Conservation (phyloP, 2,329 filamentous ascomycete genomes). For the Cladophialophora chaetospira region DNA sequence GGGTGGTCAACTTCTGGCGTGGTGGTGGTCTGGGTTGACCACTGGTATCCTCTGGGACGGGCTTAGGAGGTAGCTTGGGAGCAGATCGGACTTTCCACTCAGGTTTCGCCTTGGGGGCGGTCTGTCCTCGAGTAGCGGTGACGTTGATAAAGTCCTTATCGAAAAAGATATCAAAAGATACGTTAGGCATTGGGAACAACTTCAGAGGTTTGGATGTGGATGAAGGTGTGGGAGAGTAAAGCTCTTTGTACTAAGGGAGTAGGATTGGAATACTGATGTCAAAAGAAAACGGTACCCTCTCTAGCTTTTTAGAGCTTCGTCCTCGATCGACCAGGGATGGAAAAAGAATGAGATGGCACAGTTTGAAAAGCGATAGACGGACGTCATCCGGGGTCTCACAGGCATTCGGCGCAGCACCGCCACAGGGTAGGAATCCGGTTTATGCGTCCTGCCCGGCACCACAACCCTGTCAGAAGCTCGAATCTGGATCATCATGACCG, state of each 20-base stretch:
- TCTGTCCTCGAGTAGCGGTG: constrained; percentile 34
- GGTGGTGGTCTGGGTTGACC: constrained; percentile 24
- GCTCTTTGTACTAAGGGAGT: not conserved
- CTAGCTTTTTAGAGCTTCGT: not conserved
- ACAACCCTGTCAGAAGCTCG: constrained; percentile 3
- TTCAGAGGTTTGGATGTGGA: not conserved
- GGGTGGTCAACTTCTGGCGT: constrained; percentile 30
- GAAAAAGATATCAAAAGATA: constrained; percentile 36
- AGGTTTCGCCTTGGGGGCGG: constrained; percentile 35
- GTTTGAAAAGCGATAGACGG: not conserved
- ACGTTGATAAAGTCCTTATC: constrained; percentile 37
- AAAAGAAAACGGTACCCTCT: constrained; percentile 2
- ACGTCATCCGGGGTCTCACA: constrained; percentile 24
- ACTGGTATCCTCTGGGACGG: constrained; percentile 21
- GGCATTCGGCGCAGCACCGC: constrained; percentile 21
- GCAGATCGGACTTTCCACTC: constrained; percentile 35
- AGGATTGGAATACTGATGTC: not conserved
- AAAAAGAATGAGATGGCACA: constrained; percentile 7
- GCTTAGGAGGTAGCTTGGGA: constrained; percentile 34
- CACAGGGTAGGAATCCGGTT: constrained; percentile 22
- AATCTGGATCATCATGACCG: constrained; percentile 17
- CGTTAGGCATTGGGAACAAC: constrained; percentile 35
- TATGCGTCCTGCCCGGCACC: constrained; percentile 12
- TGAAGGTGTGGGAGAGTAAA: not conserved
- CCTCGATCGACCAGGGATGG: constrained; percentile 10